Conservation (phyloP, 441 rosid genomes). For the Gossypium aridum region DNA sequence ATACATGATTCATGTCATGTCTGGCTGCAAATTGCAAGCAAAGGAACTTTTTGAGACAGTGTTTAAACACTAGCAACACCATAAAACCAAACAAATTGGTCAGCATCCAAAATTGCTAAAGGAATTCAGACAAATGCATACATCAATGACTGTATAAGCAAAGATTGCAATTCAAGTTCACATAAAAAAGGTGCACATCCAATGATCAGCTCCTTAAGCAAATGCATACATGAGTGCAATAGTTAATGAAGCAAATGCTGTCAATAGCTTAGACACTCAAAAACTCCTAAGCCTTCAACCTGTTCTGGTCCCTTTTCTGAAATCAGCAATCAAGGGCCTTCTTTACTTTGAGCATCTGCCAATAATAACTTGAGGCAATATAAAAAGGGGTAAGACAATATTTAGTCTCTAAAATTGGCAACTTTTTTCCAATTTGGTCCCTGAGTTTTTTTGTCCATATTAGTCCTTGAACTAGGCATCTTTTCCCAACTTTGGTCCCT, state of each 20-base stretch:
- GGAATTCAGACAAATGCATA: neutral
- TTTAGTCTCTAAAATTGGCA: neutral
- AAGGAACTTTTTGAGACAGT: neutral
- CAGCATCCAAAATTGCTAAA: neutral
- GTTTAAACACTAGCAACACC: neutral
- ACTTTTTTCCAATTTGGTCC: neutral
- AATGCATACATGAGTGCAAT: neutral
- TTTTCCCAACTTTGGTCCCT: neutral
- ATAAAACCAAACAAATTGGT: neutral
- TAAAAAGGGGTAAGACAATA: neutral
- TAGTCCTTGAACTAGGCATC: neutral
- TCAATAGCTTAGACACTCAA: neutral
- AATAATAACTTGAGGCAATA: neutral
- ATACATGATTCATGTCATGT: neutral
- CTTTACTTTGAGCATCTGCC: slow-evolving; percentile 28
- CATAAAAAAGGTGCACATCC: neutral
- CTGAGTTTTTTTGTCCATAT: neutral
- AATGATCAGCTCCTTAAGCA: neutral
- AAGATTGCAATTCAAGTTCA: neutral
- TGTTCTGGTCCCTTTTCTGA: slow-evolving; percentile 37
- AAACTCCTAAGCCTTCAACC: slow-evolving; percentile 47
- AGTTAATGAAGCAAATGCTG: neutral
- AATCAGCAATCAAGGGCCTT: slow-evolving; percentile 42
- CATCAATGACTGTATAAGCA: neutral
- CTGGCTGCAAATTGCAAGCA: neutral